phyloP scores from a whole-genome alignment of 192 early-diverging fungal genomes.

The Mortierella claussenii region DNA sequence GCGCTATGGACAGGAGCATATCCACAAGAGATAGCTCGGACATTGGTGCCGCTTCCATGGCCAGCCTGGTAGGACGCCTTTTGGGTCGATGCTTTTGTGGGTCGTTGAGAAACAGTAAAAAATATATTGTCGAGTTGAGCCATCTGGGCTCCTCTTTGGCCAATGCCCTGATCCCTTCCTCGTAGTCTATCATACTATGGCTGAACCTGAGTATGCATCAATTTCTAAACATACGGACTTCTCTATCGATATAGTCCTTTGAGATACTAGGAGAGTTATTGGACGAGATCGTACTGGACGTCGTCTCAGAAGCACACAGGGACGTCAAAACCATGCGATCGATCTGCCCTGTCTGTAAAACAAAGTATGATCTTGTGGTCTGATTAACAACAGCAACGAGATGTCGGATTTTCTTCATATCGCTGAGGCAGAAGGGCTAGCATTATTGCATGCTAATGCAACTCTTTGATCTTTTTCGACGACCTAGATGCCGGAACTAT shows the following conservation, averaged over 20 bases:
- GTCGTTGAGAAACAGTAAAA: no score
- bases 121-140: no score
- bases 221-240: neutral
- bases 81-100: no score
- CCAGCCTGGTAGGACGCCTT: conserved; percentile 46
- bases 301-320: conserved; percentile 77
- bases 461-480: neutral
- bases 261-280: conserved; percentile 75
- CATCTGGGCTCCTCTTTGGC: no score
- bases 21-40: conserved; percentile 25
- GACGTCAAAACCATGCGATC: conserved; percentile 69
- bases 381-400: no score
- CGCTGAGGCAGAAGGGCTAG: neutral
- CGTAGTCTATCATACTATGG: neutral
- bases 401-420: no score
- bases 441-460: neutral
- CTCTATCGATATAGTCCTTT: conserved; percentile 54
- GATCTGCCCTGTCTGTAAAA: conserved; percentile 80
- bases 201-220: neutral
- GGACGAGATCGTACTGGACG: conserved; percentile 77
- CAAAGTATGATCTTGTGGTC: no score
- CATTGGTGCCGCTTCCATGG: conserved; percentile 12
- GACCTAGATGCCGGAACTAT: conserved; percentile 51
- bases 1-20: conserved; percentile 44
- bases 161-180: no score